phyloP scores from a whole-genome alignment of 768 basidiomycete species.

The Hydnum rufescens region DNA sequence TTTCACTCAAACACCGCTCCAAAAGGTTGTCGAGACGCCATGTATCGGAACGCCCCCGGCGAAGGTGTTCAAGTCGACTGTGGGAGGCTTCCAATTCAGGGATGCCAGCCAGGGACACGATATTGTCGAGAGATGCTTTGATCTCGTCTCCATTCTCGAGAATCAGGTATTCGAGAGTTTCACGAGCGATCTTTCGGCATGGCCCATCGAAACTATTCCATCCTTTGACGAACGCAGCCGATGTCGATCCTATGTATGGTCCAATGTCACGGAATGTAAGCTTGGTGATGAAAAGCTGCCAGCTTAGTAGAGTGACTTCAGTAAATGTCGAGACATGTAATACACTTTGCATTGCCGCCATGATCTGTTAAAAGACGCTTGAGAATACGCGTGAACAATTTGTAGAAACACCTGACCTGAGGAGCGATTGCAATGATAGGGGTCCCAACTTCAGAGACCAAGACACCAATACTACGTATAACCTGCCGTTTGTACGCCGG shows the following conservation, averaged over 20 bases:
- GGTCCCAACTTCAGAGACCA: conserved; percentile 52
- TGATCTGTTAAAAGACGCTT: conserved; percentile 36
- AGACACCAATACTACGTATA: conserved; percentile 52
- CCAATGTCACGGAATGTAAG: conserved; percentile 52
- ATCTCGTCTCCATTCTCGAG: conserved; percentile 38
- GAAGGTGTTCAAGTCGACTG: conserved; percentile 11
- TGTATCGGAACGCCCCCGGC: conserved; percentile 31
- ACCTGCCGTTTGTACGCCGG: conserved; percentile 52
- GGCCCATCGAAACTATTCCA: conserved; percentile 46
- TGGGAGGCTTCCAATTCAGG: conserved; percentile 27
- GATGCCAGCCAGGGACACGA: conserved; percentile 60
- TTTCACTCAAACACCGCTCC: conserved; percentile 59
- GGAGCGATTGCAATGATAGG: conserved; percentile 60
- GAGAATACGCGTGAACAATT: neutral
- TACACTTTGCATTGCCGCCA: conserved; percentile 88
- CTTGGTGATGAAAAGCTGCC: conserved; percentile 56
- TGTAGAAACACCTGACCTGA: conserved; percentile 37
- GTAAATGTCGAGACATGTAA: conserved; percentile 56
- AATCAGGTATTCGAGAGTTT: conserved; percentile 51
- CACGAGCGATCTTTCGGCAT: conserved; percentile 33
- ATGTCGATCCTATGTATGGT: conserved; percentile 70
- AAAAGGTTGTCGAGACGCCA: conserved; percentile 44
- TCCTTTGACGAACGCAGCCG: conserved; percentile 57
- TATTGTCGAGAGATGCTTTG: conserved; percentile 41
- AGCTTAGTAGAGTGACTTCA: conserved; percentile 58